Evolutionary conservation across 352 stramenopile genomes (phyloP).

Genomic region (Globisporangium cylindrosporum): DNA sequence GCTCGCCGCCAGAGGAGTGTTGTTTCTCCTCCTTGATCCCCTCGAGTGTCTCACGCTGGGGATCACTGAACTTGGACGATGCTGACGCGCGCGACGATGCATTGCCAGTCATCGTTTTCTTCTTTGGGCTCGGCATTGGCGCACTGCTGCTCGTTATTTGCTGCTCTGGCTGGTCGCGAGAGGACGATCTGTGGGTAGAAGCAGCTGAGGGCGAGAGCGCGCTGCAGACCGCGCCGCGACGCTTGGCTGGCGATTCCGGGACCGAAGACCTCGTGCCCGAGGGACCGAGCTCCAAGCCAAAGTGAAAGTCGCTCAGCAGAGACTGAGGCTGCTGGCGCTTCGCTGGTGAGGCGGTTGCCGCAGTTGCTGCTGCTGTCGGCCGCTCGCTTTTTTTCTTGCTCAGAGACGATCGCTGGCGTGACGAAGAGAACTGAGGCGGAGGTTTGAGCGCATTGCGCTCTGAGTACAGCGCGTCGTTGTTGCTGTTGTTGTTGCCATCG

Average conservation of each 20-base stretch:
- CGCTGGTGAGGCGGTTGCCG: background rate
- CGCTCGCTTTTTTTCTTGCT: constrained; percentile 14
- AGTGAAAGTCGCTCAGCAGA: constrained; percentile 40
- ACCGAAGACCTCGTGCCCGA: background rate
- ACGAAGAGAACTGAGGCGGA: constrained; percentile 12
- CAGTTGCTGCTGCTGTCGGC: background rate
- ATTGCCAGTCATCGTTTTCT: constrained; percentile 6
- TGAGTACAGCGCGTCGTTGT: background rate
- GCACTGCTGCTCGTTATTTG: background rate
- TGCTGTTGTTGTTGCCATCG: background rate
- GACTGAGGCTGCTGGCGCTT: constrained; percentile 9
- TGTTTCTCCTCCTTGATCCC: constrained; percentile 37
- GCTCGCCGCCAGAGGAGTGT: background rate
- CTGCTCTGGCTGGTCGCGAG: constrained; percentile 12
- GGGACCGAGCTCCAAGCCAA: constrained; percentile 22
- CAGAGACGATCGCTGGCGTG: background rate
- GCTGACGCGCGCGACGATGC: background rate
- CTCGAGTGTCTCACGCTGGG: constrained; percentile 27
- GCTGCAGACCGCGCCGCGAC: constrained; percentile 12
- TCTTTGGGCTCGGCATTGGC: constrained; percentile 16
- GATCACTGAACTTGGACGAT: constrained; percentile 1
- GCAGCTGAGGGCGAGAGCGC: constrained; percentile 13
- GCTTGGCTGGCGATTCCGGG: constrained; percentile 24
- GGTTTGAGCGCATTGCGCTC: constrained; percentile 11
- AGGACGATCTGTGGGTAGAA: constrained; percentile 22